These are phyloP conservation scores for Zoysia japonica DNA, from an alignment of 176 grass and related monocot genomes.

Conservation along the genomic window DNA sequence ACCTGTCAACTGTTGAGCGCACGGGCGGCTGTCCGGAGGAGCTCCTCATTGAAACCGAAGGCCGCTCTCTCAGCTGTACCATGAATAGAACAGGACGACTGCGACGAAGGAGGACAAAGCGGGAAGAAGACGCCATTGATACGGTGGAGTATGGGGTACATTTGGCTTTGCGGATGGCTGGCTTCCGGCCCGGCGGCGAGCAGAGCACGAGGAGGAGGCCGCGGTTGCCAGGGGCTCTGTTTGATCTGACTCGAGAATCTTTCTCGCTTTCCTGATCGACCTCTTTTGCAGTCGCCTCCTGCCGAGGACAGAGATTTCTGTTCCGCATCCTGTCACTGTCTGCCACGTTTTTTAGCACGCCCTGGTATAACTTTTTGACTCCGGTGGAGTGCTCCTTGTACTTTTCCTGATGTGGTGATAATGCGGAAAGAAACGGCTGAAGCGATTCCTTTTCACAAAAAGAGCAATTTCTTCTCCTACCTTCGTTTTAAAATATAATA, in stretches of 20 bases:
- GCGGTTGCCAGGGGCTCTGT: background rate
- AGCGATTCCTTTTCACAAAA: no score
- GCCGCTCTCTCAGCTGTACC: background rate
- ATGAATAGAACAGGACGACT: background rate
- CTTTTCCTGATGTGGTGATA: background rate
- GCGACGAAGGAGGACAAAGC: background rate
- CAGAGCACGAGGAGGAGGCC: background rate
- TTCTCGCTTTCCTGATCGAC: background rate
- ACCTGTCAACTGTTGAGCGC: background rate
- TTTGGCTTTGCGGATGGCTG: background rate
- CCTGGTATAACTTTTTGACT: no score
- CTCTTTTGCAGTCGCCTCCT: constrained; percentile 4
- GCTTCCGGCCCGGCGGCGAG: background rate
- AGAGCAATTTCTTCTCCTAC: no score
- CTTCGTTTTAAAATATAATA: no score
- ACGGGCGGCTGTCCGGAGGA: background rate
- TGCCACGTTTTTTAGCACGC: no score
- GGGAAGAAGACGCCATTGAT: background rate
- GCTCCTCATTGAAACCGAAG: background rate
- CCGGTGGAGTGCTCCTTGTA: no score
- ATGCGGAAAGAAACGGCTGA: no score
- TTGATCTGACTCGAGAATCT: constrained; percentile 3
- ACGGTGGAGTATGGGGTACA: background rate
- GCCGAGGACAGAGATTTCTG: background rate
- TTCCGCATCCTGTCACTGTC: no score